Percentiles rank a stretch among this genome's conserved stretches.
Conservation (phyloP, 768 basidiomycete genomes). For the Lactarius vividus region DNA sequence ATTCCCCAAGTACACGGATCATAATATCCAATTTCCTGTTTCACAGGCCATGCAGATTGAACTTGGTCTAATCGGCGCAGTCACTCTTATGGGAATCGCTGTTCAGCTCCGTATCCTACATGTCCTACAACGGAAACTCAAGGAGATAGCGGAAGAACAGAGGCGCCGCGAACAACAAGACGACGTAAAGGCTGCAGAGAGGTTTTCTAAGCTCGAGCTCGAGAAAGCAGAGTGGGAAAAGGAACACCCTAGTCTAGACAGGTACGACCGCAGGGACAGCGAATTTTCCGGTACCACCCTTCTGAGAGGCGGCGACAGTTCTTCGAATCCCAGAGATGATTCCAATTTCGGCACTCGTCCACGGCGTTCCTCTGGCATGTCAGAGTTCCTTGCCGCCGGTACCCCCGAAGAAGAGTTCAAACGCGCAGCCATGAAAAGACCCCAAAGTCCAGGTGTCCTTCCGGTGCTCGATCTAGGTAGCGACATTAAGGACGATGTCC, state of each 20-base stretch:
- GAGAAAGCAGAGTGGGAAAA: conserved; percentile 88
- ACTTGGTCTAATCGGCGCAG: conserved; percentile 80
- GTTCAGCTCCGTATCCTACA: conserved; percentile 86
- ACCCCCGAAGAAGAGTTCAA: conserved; percentile 60
- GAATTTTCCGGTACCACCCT: conserved; percentile 60
- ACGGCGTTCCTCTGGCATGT: conserved; percentile 64
- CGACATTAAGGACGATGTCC: conserved; percentile 74
- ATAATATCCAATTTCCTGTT: conserved; percentile 75
- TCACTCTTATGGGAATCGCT: conserved; percentile 82
- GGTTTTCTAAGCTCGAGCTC: conserved; percentile 58
- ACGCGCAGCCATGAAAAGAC: conserved; percentile 43
- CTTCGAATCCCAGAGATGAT: conserved; percentile 45
- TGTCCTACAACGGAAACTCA: conserved; percentile 73
- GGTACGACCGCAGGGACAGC: conserved; percentile 63
- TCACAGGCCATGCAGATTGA: conserved; percentile 93
- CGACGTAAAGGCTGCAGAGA: conserved; percentile 68
- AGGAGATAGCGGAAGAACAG: conserved; percentile 75
- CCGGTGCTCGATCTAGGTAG: conserved; percentile 73
- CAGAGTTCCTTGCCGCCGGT: conserved; percentile 67
- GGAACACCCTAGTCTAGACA: conserved; percentile 65
- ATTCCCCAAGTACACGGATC: conserved; percentile 71
- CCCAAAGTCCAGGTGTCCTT: conserved; percentile 55
- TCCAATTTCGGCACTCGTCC: conserved; percentile 54
- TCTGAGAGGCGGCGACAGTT: conserved; percentile 52
- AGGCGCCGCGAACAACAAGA: conserved; percentile 70